A percentile compares a stretch with the other conserved stretches of the same genome.
Evolutionary conservation across 768 basidiomycete species (phyloP).

Genomic region (Obba rivulosa): DNA sequence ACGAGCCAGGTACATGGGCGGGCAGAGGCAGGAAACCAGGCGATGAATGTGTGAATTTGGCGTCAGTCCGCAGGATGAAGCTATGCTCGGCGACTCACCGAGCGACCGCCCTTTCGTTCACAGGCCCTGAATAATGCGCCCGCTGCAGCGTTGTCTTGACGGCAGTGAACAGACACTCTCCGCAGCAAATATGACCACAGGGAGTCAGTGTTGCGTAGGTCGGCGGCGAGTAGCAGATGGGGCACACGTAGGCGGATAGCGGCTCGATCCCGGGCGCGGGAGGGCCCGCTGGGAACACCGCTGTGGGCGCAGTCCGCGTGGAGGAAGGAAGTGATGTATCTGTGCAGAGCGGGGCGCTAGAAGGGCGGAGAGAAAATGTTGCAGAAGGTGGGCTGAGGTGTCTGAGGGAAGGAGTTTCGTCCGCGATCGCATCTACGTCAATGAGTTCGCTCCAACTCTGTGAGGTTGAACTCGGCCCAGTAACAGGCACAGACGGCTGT

Average conservation of each 20-base stretch:
- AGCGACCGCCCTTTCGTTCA: conserved; percentile 12
- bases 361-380: not conserved
- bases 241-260: conserved; percentile 66
- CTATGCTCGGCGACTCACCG: conserved; percentile 9
- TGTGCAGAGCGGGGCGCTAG: not conserved
- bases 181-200: conserved; percentile 78
- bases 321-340: not conserved
- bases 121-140: conserved; percentile 19
- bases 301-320: not conserved
- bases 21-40: not conserved
- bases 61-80: not conserved
- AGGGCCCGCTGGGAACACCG: not conserved
- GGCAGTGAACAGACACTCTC: conserved; percentile 68
- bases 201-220: conserved; percentile 73
- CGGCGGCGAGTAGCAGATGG: conserved; percentile 75
- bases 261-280: conserved; percentile 20
- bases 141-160: conserved; percentile 59
- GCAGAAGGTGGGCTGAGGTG: not conserved
- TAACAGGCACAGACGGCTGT: not conserved
- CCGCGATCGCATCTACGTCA: conserved; percentile 4
- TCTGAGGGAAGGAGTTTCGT: not conserved
- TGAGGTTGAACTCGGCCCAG: not conserved
- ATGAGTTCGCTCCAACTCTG: not conserved
- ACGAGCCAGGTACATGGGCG: not conserved
- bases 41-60: too few species aligned